Base-by-base conservation (phyloP, 345 rosid species). In the Citrus medica region DNA sequence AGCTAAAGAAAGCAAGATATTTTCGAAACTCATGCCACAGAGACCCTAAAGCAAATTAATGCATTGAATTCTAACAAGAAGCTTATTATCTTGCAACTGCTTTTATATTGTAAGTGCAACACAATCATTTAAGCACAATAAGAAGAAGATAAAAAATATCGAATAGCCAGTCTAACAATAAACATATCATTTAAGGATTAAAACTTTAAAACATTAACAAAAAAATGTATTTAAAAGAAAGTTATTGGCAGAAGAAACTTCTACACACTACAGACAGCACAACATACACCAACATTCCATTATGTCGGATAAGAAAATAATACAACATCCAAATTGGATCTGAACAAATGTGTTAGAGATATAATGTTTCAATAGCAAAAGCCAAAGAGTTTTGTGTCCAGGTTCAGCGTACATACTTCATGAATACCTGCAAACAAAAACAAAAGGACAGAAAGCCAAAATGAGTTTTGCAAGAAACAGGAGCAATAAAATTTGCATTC, bases 371-470 rank as follows among this genome's bases (percentile, higher is more conserved):
- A 63, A 71, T 37, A 56, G 76, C 74, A 75, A 70, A 56, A 17
- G 46, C 24, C 24, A 37, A 65, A 61, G 46, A 21, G 71, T 12
- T 75, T 56, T 25, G 69, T 37, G 42, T 73, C 76, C 79, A 82
- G 55, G 70, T 69, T 80, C 86, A 60, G 77, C 73, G 71, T 80
- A 88, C 98, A 93, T 92, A 97, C 99, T 94, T 97, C 99, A 77
- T 97, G 99, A 85, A 97, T 97, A 58, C 98, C 99, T 97, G 91
- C 88, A 86, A 82, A 87, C 38, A 76, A 4, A 37, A 46, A 66
- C 24, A 28, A 69, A 13, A 66, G 22, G 30, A 76, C 22, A 60
- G 22, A 72, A 67, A 63, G 28, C 7, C 12, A 60, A 28, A 59
- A 56, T 80, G 27, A 85, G 76, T 16, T 69, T 42, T 42, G 71